Conservation (phyloP, 805 yeast genomes). For the Cyberlindnera americana region DNA sequence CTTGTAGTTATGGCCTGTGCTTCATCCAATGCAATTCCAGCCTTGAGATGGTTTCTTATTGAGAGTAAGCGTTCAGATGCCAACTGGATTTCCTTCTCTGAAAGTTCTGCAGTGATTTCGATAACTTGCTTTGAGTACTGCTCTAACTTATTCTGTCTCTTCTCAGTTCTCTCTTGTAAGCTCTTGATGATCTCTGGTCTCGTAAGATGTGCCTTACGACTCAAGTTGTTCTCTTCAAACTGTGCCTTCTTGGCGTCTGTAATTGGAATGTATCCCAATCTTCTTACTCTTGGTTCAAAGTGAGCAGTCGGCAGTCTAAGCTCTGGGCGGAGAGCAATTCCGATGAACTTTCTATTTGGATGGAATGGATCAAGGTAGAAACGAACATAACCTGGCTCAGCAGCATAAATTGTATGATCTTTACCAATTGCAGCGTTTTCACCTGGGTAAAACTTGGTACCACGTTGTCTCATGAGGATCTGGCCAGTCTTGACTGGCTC, state of each 20-base stretch:
- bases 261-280: conserved; percentile 70
- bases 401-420: conserved; percentile 89
- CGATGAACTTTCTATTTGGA: conserved; percentile 86
- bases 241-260: conserved; percentile 46
- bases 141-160: conserved; percentile 32
- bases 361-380: conserved; percentile 95
- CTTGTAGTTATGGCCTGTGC: conserved; percentile 58
- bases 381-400: conserved; percentile 90
- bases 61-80: conserved; percentile 53
- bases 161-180: conserved; percentile 37
- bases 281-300: conserved; percentile 81
- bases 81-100: conserved; percentile 30
- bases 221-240: conserved; percentile 56
- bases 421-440: conserved; percentile 86
- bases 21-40: conserved; percentile 54
- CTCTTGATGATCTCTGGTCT: conserved; percentile 47
- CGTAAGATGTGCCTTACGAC: conserved; percentile 62
- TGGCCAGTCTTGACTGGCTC: conserved; percentile 72
- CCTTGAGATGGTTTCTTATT: conserved; percentile 50
- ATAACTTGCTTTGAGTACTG: conserved; percentile 33
- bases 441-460: conserved; percentile 93
- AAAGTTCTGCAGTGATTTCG: conserved; percentile 23
- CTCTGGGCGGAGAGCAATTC: conserved; percentile 70
- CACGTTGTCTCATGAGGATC: conserved; percentile 90
- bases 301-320: conserved; percentile 80